Base-by-base conservation (phyloP, 169 alveolate species). In the Cryptosporidium felis region DNA sequence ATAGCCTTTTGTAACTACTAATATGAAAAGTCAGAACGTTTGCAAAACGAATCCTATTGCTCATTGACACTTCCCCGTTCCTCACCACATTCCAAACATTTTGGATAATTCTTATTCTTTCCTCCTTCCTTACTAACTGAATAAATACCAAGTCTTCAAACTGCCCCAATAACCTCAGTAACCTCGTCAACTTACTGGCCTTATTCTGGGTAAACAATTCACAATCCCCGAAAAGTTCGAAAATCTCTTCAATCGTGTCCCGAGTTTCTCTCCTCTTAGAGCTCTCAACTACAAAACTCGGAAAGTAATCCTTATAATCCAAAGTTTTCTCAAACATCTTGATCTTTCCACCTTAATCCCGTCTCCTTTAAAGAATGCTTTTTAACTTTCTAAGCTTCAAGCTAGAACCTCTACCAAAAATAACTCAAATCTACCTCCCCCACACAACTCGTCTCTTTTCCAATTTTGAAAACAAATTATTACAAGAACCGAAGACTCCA, bases 231-330 rank as follows among this genome's bases (percentile, higher is more conserved):
- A 65, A 65, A 3, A 74, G 56, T 44, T 18, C 59, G 2, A 26
- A 32, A 53, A 74, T 53, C 46, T 74, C 74, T 0, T 53, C 74
- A n/a, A 56, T 18, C 14, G 58, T 44, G 47, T 32, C 67, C 41
- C 67, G 32, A 4, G 81, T 65, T 21, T 74, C 85, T n/a, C 30
- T 38, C 23, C 40, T 45, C 60, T 65, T 65, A 1, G 49, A 47
- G 18, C 30, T 49, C 14, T 74, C 66, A 9, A 53, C 53, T 10
- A 74, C 42, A 74, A 74, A 74, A 3, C 49, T 44, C 2, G 85
- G 85, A 56, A 74, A 74, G 23, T 10, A 74, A n/a, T 74, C 85
- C 58, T 74, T 74, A 56, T 34, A 74, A 18, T 74, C 67, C 5
- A 16, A 21, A 18, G 67, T 74, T 53, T 49, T 53, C 6, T 74